Percentiles rank a stretch among this genome's conserved stretches.
These are phyloP conservation scores for Fusarium haematococcum DNA, from an alignment of 2,329 filamentous ascomycete species.

Conservation along the genomic window DNA sequence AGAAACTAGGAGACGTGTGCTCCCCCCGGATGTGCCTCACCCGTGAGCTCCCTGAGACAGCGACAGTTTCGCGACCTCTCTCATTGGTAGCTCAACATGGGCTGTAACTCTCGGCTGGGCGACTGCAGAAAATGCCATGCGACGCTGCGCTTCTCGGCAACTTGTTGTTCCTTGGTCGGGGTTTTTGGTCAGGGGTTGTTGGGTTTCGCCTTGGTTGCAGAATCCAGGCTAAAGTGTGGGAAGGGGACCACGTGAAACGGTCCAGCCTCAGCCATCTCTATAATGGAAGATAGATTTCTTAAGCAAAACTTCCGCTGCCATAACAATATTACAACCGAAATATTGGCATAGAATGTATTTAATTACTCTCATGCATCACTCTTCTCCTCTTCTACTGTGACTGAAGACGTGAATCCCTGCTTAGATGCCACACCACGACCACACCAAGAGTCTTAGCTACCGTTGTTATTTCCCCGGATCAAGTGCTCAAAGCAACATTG, in stretches of 20 bases:
- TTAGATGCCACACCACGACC: not conserved
- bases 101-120: not conserved
- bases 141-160: not conserved
- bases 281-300: not conserved
- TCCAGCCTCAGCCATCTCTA: not conserved
- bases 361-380: not conserved
- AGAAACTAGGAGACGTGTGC: slow-evolving; percentile 14
- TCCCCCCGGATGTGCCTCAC: slow-evolving; percentile 40
- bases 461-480: not conserved
- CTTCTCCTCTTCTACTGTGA: not conserved
- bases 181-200: not conserved
- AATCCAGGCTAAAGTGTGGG: not conserved
- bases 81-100: slow-evolving; percentile 4
- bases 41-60: slow-evolving; percentile 34
- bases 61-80: slow-evolving; percentile 29
- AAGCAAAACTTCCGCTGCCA: not conserved
- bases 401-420: not conserved
- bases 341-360: not conserved
- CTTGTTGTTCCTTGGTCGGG: not conserved
- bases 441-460: not conserved
- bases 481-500: not conserved
- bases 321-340: not conserved
- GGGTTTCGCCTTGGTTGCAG: slow-evolving; percentile 36
- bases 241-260: not conserved
- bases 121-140: slow-evolving; percentile 12